phyloP scores from a whole-genome alignment of 2,329 filamentous ascomycete species.

The Colletotrichum ledebouriae region DNA sequence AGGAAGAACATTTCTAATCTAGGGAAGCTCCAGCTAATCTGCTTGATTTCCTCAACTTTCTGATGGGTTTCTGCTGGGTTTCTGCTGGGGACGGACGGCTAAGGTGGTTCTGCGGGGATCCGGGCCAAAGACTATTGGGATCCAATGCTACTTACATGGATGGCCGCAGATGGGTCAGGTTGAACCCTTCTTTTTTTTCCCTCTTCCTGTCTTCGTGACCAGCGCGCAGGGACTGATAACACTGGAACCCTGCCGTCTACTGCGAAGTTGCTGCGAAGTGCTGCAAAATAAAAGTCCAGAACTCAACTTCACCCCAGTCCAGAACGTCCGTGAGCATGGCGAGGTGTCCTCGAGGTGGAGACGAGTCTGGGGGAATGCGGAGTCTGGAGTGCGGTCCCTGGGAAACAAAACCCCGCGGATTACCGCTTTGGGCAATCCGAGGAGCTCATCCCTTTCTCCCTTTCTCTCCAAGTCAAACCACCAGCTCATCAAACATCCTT shows the following conservation, averaged over 20 bases:
- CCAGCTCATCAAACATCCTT: constrained; percentile 47
- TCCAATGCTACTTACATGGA: constrained; percentile 5
- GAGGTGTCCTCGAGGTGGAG: constrained; percentile 2
- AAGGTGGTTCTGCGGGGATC: not conserved
- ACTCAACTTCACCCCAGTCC: constrained; percentile 18
- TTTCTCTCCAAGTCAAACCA: constrained; percentile 49
- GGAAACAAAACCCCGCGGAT: constrained; percentile 25
- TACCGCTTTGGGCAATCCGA: constrained; percentile 38
- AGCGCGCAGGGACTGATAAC: constrained; percentile 7
- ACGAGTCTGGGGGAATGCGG: constrained; percentile 33
- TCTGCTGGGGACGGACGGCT: not conserved
- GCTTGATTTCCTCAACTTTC: too few species aligned
- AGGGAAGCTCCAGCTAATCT: too few species aligned
- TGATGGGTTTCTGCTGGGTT: constrained; percentile 2
- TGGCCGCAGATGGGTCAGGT: constrained; percentile 8
- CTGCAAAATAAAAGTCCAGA: constrained; percentile 20
- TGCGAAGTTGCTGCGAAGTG: not conserved
- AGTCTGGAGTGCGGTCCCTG: constrained; percentile 25
- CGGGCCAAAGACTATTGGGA: constrained; percentile 14
- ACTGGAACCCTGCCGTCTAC: constrained; percentile 6
- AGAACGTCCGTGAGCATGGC: constrained; percentile 12
- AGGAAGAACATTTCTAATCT: not conserved
- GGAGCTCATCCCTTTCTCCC: constrained; percentile 37
- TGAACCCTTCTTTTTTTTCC: constrained; percentile 11
- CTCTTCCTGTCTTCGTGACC: constrained; percentile 7